Conservation (phyloP, 148 eudicot genomes). For the Agrostemma githago region DNA sequence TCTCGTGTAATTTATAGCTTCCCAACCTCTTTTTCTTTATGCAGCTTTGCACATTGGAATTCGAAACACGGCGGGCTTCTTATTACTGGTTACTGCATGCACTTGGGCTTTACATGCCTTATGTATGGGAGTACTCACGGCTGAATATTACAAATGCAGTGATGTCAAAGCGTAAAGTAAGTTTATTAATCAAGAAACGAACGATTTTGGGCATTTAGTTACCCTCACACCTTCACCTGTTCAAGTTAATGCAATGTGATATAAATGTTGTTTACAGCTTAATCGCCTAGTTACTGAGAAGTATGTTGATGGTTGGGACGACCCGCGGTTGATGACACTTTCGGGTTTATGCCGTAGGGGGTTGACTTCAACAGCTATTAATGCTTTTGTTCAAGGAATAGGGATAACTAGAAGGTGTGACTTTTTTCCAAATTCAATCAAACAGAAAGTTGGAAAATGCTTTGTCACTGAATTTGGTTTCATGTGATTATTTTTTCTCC, state of each 20-base stretch:
- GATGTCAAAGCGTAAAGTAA: conserved; percentile 97
- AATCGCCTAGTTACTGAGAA: conserved; percentile 83
- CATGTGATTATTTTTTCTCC: background rate
- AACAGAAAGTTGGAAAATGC: background rate
- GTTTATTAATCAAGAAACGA: conserved; percentile 16
- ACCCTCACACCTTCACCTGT: background rate
- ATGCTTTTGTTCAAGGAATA: conserved; percentile 83
- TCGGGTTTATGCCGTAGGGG: conserved; percentile 95
- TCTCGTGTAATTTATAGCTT: background rate
- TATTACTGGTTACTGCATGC: conserved; percentile 94
- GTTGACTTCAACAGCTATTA: conserved; percentile 74
- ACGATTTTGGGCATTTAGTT: background rate
- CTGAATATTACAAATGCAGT: conserved; percentile 85
- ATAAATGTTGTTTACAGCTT: conserved; percentile 41
- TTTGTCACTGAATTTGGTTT: background rate
- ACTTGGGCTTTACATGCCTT: conserved; percentile 76
- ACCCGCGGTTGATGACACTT: conserved; percentile 91
- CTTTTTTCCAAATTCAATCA: background rate
- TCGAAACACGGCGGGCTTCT: conserved; percentile 96
- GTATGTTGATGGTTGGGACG: conserved; percentile 98
- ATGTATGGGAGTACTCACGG: conserved; percentile 97
- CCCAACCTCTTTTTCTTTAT: conserved; percentile 3
- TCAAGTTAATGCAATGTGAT: background rate
- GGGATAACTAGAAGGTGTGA: conserved; percentile 90
- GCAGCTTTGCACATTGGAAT: conserved; percentile 93